Evolutionary conservation across 2,329 filamentous ascomycete species (phyloP).

Genomic region (Verticillium nubilum): DNA sequence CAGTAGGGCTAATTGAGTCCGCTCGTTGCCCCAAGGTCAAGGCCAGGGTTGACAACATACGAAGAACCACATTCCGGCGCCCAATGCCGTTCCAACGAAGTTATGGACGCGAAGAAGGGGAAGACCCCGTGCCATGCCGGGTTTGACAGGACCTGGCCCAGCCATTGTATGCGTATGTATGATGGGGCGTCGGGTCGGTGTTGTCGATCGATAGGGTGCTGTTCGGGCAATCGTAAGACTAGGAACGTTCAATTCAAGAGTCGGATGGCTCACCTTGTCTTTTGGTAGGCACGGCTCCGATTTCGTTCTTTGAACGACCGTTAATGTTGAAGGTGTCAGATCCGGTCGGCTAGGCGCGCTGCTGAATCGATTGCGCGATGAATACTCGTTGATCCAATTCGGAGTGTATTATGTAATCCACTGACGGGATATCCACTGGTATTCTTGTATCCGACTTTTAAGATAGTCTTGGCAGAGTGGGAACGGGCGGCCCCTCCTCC

Average conservation of each 20-base stretch:
- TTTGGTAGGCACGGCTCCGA: neutral
- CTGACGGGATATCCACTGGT: too few relatives aligned
- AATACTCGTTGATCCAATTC: neutral
- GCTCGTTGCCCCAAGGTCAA: neutral
- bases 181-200: conserved; percentile 1
- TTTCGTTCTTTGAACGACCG: neutral
- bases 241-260: neutral
- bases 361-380: neutral
- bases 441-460: too few relatives aligned
- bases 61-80: conserved; percentile 99
- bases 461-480: too few relatives aligned
- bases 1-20: conserved; percentile 3
- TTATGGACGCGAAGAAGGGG: conserved; percentile 57
- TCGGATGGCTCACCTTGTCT: neutral
- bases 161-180: conserved; percentile 11
- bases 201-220: neutral
- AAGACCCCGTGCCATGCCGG: conserved; percentile 1
- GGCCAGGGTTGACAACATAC: conserved; percentile 36
- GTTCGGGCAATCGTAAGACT: neutral
- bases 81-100: conserved; percentile 78
- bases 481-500: too few relatives aligned
- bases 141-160: conserved; percentile 18
- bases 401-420: neutral
- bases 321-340: neutral
- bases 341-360: neutral